phyloP scores from a whole-genome alignment of 257 asterid genomes.

The Nicotiana paniculata region DNA sequence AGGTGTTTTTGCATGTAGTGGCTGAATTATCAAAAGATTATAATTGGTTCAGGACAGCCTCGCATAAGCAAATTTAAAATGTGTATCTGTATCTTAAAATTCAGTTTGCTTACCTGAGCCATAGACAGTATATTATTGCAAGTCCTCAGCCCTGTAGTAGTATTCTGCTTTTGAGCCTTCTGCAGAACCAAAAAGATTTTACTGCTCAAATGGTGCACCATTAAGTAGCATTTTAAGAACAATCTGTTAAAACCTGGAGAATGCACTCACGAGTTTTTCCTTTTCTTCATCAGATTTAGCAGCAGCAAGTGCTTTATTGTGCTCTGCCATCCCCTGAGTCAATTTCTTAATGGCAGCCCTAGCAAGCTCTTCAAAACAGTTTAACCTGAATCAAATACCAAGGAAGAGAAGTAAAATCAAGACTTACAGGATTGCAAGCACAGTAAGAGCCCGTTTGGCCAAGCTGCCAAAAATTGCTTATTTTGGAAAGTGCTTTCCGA shows the following conservation, averaged over 20 bases:
- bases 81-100: conserved; percentile 3
- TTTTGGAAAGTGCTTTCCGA: too few relatives aligned
- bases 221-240: conserved; percentile 4
- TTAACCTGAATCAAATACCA: conserved; percentile 43
- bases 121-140: conserved; percentile 86
- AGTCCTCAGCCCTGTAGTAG: conserved; percentile 66
- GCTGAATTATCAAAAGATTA: conserved; percentile 34
- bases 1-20: conserved; percentile 73
- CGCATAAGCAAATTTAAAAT: not conserved
- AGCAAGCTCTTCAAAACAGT: conserved; percentile 70
- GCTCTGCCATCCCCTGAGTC: conserved; percentile 71
- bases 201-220: not conserved
- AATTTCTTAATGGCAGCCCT: conserved; percentile 66
- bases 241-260: conserved; percentile 2
- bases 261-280: conserved; percentile 62
- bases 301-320: conserved; percentile 53
- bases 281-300: conserved; percentile 78
- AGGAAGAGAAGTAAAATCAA: not conserved
- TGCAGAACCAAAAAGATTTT: conserved; percentile 25
- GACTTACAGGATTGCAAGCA: not conserved
- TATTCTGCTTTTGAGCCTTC: conserved; percentile 68
- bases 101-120: conserved; percentile 46
- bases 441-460: not conserved
- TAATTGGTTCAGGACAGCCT: not conserved
- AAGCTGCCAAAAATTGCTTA: too few relatives aligned